Percentiles rank a stretch among this genome's conserved stretches.
Conservation (phyloP, 169 alveolate species). For the Condylostoma magnum region DNA sequence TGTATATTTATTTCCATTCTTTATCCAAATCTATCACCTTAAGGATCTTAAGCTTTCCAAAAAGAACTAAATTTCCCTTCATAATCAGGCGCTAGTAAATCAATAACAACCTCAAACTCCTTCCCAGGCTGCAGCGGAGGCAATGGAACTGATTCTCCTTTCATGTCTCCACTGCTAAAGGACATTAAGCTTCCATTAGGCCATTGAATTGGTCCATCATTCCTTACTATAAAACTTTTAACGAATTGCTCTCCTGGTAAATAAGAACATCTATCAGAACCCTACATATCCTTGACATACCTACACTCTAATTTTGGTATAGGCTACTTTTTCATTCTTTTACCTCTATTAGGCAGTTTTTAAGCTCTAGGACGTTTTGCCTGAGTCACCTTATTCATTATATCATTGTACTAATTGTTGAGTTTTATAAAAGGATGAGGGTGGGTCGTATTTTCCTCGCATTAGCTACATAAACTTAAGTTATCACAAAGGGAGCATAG, state of each 20-base stretch:
- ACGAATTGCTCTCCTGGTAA: not conserved
- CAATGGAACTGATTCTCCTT: not conserved
- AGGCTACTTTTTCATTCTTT: not conserved
- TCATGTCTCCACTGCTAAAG: too few relatives aligned
- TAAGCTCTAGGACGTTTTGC: not conserved
- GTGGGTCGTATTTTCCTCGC: too few relatives aligned
- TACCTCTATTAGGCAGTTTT: not conserved
- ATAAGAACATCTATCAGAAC: not conserved
- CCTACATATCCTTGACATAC: conserved; percentile 3
- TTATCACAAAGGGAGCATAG: too few relatives aligned
- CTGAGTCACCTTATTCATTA: not conserved
- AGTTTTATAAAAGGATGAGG: too few relatives aligned
- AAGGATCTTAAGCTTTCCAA: conserved; percentile 18
- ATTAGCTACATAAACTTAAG: too few relatives aligned
- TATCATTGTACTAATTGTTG: too few relatives aligned
- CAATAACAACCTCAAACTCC: not conserved
- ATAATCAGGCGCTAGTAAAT: not conserved
- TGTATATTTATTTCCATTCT: not conserved
- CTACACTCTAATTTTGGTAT: conserved; percentile 1
- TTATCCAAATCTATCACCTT: conserved; percentile 20
- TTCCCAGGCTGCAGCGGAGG: conserved; percentile 20
- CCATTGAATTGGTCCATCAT: too few relatives aligned
- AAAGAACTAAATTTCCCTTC: conserved; percentile 24
- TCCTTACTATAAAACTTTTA: not conserved
- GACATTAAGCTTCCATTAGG: too few relatives aligned